Evolutionary conservation across 495 filamentous ascomycete genomes (phyloP), one percentile per base, ranked within the genome.

Genomic region (Penicillium canariense): DNA sequence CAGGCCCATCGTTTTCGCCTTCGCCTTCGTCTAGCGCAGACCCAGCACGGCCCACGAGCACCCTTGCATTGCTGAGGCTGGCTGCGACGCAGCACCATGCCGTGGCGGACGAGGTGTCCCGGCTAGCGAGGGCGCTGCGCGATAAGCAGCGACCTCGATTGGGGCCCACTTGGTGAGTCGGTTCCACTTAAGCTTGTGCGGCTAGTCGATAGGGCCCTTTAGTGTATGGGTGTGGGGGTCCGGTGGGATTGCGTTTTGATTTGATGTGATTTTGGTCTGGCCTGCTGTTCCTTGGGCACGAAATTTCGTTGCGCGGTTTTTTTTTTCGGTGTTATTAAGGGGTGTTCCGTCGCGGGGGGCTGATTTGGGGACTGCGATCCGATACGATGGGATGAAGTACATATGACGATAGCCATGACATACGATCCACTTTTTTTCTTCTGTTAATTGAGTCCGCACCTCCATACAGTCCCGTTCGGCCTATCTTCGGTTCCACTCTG

Each of bases 21-120:
- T 6, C 43, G 14, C 14, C 43, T 11, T 30, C 6, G 25, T 46
- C 43, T 30, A 31, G 26, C 17, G 26, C n/a, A 27, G 43, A 46
- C 8, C n/a, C 25, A 14, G 10, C 25, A 28, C 22, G 36, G n/a
- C 57, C 60, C 14, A 30, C 28, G 14, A 56, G 54, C 23, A 59
- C 58, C 20, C 48, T 63, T 48, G 54, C 52, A 25, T 51, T 58
- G 50, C 42, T 68, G 18, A 60, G 63, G 11, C 45, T 52, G 26
- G 63, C 60, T n/a, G 55, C 60, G 30, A 57, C 55, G 36, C 60
- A 59, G 30, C 63, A 67, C 42, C 58, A 55, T 32, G 54, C 52
- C 18, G 61, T 67, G 6, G 61, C 61, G 25, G 63, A 61, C 30
- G 54, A 58, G 44, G 61, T 64, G 23, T 30, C 49, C 8, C 39